phyloP scores from a whole-genome alignment of 345 rosid genomes.

The Populus davidiana region DNA sequence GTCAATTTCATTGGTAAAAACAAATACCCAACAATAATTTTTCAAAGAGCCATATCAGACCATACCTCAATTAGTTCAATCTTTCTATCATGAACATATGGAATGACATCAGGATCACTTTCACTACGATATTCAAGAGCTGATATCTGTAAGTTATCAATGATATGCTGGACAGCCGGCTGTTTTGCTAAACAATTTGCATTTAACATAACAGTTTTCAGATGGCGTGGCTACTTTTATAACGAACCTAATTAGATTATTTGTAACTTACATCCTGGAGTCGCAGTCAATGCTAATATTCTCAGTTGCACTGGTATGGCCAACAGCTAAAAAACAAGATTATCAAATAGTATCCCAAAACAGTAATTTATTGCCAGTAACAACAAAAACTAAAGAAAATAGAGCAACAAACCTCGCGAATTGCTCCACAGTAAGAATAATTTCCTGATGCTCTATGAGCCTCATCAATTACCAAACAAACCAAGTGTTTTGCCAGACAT shows the following conservation, averaged over 20 bases:
- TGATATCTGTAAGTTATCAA: constrained; percentile 75
- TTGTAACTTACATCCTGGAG: constrained; percentile 87
- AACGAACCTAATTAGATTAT: neutral
- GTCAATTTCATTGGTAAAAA: neutral
- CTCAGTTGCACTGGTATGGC: constrained; percentile 67
- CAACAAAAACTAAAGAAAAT: constrained; percentile 7
- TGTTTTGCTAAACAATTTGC: constrained; percentile 62
- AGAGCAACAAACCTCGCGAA: constrained; percentile 69
- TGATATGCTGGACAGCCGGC: constrained; percentile 70
- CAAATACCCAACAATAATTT: neutral
- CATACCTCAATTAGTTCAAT: constrained; percentile 80
- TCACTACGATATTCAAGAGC: constrained; percentile 86
- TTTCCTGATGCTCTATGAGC: constrained; percentile 95
- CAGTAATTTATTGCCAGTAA: constrained; percentile 9
- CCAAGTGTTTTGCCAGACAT: constrained; percentile 66
- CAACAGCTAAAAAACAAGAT: constrained; percentile 57
- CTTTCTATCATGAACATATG: constrained; percentile 73
- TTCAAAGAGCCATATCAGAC: constrained; percentile 17
- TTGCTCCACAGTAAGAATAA: constrained; percentile 80
- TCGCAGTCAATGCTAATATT: constrained; percentile 87
- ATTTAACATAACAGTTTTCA: constrained; percentile 13
- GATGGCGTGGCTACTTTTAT: neutral
- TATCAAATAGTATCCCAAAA: constrained; percentile 26
- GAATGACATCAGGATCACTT: constrained; percentile 72
- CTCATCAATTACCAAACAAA: constrained; percentile 93